Conservation (phyloP, 202 grass and related monocot species). For the Cymbopogon flexuosus region DNA sequence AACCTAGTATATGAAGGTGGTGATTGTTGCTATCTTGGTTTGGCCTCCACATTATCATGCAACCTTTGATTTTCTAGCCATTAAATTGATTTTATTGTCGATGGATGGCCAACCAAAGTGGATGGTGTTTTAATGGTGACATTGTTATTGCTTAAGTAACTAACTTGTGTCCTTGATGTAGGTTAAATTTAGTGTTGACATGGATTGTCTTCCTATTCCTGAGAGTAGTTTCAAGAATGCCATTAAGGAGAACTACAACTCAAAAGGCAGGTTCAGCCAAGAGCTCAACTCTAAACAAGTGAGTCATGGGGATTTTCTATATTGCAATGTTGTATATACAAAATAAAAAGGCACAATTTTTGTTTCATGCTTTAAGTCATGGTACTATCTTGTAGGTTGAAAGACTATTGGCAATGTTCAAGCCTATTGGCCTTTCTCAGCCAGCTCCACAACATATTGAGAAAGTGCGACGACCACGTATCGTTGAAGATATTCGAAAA, state of each 20-base stretch:
- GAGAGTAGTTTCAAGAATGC: constrained; percentile 75
- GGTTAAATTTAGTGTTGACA: constrained; percentile 84
- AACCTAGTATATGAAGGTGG: not conserved
- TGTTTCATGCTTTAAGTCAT: not conserved
- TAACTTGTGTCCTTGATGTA: constrained; percentile 31
- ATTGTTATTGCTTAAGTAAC: not conserved
- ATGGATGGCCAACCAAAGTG: constrained; percentile 6
- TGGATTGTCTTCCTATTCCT: constrained; percentile 70
- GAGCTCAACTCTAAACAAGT: constrained; percentile 70
- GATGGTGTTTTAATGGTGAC: not conserved
- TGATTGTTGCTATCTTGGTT: constrained; percentile 18
- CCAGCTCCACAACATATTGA: constrained; percentile 20
- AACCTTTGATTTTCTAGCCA: not conserved
- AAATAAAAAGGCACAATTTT: not conserved
- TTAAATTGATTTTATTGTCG: not conserved
- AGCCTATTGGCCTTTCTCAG: constrained; percentile 27
- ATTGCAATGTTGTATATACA: not conserved
- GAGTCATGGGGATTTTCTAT: constrained; percentile 14
- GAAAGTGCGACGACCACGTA: not conserved
- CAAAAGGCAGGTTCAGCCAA: constrained; percentile 66
- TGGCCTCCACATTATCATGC: not conserved
- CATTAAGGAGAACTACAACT: constrained; percentile 73
- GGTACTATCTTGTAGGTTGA: constrained; percentile 38
- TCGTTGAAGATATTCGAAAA: constrained; percentile 19
- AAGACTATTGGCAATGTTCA: constrained; percentile 40